Base-by-base conservation (phyloP, 176 grass and related monocot species). In the Hsuehochloa calcarea region DNA sequence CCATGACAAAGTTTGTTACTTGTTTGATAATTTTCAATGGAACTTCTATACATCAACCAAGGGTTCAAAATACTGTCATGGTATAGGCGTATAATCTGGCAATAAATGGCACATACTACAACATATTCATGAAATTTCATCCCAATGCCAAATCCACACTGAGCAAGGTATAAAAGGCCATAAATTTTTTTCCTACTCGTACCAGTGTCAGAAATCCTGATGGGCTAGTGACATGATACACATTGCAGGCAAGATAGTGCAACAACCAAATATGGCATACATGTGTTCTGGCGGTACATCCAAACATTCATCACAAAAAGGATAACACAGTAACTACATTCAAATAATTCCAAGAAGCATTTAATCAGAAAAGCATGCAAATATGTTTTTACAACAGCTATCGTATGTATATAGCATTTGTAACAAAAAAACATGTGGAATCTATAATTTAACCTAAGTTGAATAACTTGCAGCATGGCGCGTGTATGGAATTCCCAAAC, bases 351-450 rank as follows among this genome's bases (percentile, higher is more conserved):
- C 27, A 61, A 74, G 40, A 65, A 72, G 47, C 8, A 65, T 72
- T 68, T 38, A 72, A 72, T 9, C 47, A 81, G 34, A 50, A 66
- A 83, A 78, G 73, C 27, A 61, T 14, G 74, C n/a, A n/a, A 58
- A 60, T 47, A 46, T 46, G 7, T 27, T 55, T 41, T 56, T 16
- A 47, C 1, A 68, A 43, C 4, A 60, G 22, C 60, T 12, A 78
- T 47, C 22, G 52, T 25, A 60, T 22, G 47, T 54, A 75, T 62
- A 72, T 45, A 46, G 46, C 44, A 72, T 20, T 58, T 85, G 38
- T 1, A 41, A 80, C 66, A n/a, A 65, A 39, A 82, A 59, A 75
- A 26, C 51, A 76, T 52, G 34, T 64, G 17, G 13, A 51, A n/a
- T 70, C 17, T 37, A 73, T 73, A 60, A 10, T 38, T 60, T 59